phyloP scores from a whole-genome alignment of 164 flowering plant species.

The Tetrastigma voinierianum region DNA sequence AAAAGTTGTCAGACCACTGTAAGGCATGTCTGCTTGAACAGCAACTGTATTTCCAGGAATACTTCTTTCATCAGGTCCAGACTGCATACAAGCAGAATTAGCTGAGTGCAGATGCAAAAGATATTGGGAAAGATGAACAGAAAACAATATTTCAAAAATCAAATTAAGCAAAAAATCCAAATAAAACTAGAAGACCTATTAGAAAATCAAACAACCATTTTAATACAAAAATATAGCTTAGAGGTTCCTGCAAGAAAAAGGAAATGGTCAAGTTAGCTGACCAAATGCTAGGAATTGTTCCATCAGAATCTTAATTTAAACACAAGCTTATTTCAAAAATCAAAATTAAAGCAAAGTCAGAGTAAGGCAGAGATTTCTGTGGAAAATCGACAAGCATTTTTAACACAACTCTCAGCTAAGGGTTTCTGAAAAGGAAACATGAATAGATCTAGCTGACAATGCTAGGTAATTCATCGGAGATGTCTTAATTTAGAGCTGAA shows the following conservation, averaged over 20 bases:
- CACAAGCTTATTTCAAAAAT: not conserved
- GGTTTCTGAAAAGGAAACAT: too few species aligned
- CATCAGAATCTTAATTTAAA: not conserved
- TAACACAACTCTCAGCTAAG: too few species aligned
- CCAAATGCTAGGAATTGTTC: not conserved
- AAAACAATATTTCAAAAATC: not conserved
- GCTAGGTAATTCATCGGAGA: too few species aligned
- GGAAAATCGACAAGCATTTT: too few species aligned
- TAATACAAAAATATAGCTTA: not conserved
- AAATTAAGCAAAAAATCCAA: not conserved
- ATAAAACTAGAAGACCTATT: not conserved
- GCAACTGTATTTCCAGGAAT: constrained; percentile 95
- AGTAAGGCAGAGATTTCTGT: too few species aligned
- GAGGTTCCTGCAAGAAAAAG: not conserved
- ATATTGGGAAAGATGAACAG: not conserved
- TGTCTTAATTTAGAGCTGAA: too few species aligned
- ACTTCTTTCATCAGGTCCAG: constrained; percentile 93
- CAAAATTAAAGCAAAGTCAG: not conserved
- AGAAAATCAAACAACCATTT: not conserved
- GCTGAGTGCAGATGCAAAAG: not conserved
- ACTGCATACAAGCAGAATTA: constrained; percentile 35
- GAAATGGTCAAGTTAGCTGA: not conserved
- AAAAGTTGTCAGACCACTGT: constrained; percentile 83
- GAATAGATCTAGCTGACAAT: too few species aligned
- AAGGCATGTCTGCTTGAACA: constrained; percentile 99